Evolutionary conservation across 805 yeast species (phyloP), one percentile per base, ranked within the genome.

Genomic region (Tetrapisispora phaffii): DNA sequence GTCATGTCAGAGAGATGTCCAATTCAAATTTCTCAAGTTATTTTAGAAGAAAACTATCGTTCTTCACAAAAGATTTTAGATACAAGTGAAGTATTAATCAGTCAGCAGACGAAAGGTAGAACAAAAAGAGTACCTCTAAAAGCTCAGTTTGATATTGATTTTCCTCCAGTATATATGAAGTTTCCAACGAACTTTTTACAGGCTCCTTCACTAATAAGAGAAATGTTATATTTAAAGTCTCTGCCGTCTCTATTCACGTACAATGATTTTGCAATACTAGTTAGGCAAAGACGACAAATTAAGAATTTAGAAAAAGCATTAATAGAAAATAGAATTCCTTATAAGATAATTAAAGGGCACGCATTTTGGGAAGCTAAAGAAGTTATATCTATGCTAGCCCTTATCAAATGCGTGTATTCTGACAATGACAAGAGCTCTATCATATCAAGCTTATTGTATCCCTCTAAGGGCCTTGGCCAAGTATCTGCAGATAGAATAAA

Each of bases 291-390:
- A 9, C 72, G 69, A 49, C 79, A 76, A 52, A 76, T 87, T 0
- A 65, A 83, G 42, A 69, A 63, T 4, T 66, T 88, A 8, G 96
- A 88, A 56, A 73, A 72, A 28, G 82, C 77, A 17, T 64, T 90
- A 21, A 68, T 76, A 1, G 70, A 65, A 40, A 59, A 63, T 2
- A 67, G 74, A 4, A 72, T 88, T 2, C 88, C 93, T 0, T 84
- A 85, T 54, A 63, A 66, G 8, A 73, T 88, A 47, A 70, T 83
- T 0, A 80, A 81, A 43, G 96, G 96, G 0, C 70, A 70, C 37
- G 80, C 87, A 1, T 85, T 87, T 55, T 85, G 94, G 90, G 86
- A 83, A 34, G 62, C 82, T 34, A 76, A 75, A 45, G 95, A 85
- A 55, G 79, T 86, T 15, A 68, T 70, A 20, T 63, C 76, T 0